These are phyloP conservation scores for Nigrospora sphaerica DNA, from an alignment of 2,329 filamentous ascomycete species.

Conservation along the genomic window DNA sequence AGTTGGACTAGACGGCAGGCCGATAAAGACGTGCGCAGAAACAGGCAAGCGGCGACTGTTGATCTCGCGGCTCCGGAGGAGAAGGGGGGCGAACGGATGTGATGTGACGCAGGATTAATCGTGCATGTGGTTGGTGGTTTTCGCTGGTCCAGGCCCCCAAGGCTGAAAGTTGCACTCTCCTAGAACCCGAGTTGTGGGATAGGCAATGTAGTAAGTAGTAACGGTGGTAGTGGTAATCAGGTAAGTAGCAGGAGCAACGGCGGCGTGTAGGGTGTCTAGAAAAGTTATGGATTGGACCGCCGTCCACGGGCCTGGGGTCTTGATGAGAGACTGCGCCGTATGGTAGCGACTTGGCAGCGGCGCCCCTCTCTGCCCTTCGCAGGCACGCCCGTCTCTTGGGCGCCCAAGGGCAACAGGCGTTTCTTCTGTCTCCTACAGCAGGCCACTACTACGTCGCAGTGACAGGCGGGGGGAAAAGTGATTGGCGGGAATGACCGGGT, in stretches of 20 bases:
- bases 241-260: no score
- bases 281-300: no score
- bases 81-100: conserved; percentile 25
- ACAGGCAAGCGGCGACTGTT: conserved; percentile 20
- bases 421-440: no score
- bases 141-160: conserved; percentile 31
- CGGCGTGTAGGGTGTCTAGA: no score
- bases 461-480: conserved; percentile 1
- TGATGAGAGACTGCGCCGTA: no score
- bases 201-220: conserved; percentile 10
- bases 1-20: conserved; percentile 40
- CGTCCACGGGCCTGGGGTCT: no score
- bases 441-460: neutral
- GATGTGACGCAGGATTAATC: conserved; percentile 36
- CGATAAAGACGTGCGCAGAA: conserved; percentile 27
- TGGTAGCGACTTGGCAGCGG: no score
- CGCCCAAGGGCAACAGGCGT: neutral
- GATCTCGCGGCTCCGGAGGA: conserved; percentile 11
- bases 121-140: conserved; percentile 38
- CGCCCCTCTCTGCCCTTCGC: conserved; percentile 3
- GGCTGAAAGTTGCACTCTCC: conserved; percentile 7
- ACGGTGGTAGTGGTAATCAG: no score
- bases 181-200: conserved; percentile 14
- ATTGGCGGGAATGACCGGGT: conserved; percentile 5
- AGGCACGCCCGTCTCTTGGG: conserved; percentile 2